These are phyloP conservation scores for Cutaneotrichosporon sp. DNA, from an alignment of 1,284 basidiomycete genomes.

Conservation along the genomic window DNA sequence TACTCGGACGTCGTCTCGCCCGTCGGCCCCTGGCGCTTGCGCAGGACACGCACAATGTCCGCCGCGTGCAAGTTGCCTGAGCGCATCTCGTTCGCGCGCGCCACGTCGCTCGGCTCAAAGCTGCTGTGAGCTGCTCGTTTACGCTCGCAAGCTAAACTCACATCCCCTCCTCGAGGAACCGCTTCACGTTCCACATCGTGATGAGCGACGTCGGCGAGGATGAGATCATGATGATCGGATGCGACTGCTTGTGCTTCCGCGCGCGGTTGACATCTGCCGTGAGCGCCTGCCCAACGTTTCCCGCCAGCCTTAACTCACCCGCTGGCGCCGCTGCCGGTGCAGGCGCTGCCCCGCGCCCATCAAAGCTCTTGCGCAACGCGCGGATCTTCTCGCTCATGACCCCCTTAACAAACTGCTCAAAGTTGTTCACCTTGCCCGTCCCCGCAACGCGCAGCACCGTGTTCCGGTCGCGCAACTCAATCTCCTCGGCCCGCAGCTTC, in stretches of 20 bases:
- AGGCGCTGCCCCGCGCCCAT: slow-evolving; percentile 21
- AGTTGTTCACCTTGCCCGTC: slow-evolving; percentile 48
- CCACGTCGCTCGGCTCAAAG: slow-evolving; percentile 76
- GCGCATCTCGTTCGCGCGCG: slow-evolving; percentile 56
- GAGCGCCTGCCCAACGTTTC: not conserved
- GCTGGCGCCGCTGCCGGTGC: slow-evolving; percentile 15
- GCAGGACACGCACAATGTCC: slow-evolving; percentile 79
- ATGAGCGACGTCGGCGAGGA: slow-evolving; percentile 92
- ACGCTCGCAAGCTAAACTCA: slow-evolving; percentile 53
- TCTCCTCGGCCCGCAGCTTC: slow-evolving; percentile 53
- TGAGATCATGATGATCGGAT: slow-evolving; percentile 95
- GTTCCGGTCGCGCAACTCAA: slow-evolving; percentile 48
- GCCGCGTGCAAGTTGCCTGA: slow-evolving; percentile 76
- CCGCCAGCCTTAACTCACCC: not conserved
- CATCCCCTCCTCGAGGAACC: slow-evolving; percentile 85
- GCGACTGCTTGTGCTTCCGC: slow-evolving; percentile 51
- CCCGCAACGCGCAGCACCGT: slow-evolving; percentile 41
- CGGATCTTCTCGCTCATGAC: slow-evolving; percentile 49
- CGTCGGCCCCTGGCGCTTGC: slow-evolving; percentile 61
- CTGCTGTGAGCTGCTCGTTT: slow-evolving; percentile 50
- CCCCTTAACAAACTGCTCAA: slow-evolving; percentile 40
- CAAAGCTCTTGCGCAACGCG: slow-evolving; percentile 39
- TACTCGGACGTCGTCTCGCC: slow-evolving; percentile 59
- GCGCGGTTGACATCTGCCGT: slow-evolving; percentile 40
- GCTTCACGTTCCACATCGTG: slow-evolving; percentile 97